Percentiles rank a stretch among this genome's conserved stretches.
phyloP scores from a whole-genome alignment of 768 basidiomycete species.

The Suillus bovinus region DNA sequence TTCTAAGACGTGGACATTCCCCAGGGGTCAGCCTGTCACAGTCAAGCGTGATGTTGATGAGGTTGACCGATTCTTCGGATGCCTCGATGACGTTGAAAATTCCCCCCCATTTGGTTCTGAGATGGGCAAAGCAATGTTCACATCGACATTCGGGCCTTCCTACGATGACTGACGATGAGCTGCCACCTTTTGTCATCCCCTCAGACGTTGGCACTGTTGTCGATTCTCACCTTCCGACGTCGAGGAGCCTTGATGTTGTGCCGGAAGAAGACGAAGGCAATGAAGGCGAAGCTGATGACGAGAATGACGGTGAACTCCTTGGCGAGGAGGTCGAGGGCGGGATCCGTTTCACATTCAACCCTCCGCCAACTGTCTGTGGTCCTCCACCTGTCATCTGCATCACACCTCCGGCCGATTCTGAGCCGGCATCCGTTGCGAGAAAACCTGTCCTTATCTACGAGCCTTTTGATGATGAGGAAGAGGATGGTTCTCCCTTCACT shows the following conservation, averaged over 20 bases:
- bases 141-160: slow-evolving; percentile 45
- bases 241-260: slow-evolving; percentile 38
- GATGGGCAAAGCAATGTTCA: slow-evolving; percentile 60
- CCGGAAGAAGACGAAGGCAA: slow-evolving; percentile 41
- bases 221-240: slow-evolving; percentile 24
- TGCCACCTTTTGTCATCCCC: slow-evolving; percentile 53
- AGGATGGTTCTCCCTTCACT: slow-evolving; percentile 24
- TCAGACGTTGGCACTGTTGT: slow-evolving; percentile 44
- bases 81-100: slow-evolving; percentile 53
- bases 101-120: slow-evolving; percentile 44
- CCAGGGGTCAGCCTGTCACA: slow-evolving; percentile 33
- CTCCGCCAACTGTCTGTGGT: slow-evolving; percentile 44
- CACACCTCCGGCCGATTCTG: slow-evolving; percentile 21
- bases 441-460: slow-evolving; percentile 14
- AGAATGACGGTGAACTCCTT: slow-evolving; percentile 52
- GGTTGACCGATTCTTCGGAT: slow-evolving; percentile 80
- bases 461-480: slow-evolving; percentile 22
- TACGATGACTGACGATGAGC: slow-evolving; percentile 45
- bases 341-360: slow-evolving; percentile 72
- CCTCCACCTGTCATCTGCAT: slow-evolving; percentile 27
- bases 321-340: slow-evolving; percentile 64
- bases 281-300: slow-evolving; percentile 26
- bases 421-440: slow-evolving; percentile 8
- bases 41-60: slow-evolving; percentile 39
- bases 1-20: slow-evolving; percentile 74